Base-by-base conservation (phyloP, 1,284 basidiomycete species). In the Gymnopus androsaceus region DNA sequence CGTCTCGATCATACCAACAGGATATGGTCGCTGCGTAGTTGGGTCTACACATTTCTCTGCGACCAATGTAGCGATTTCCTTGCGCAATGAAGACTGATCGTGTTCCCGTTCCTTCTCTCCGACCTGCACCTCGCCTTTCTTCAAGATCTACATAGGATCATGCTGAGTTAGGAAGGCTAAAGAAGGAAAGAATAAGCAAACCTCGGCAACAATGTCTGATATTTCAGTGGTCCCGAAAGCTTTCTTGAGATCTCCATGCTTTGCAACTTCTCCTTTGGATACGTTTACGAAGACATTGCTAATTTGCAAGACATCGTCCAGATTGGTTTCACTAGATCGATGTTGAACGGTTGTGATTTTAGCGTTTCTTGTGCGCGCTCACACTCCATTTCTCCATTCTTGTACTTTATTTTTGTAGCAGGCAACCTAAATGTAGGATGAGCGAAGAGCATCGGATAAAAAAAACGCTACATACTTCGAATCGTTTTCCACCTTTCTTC, bases 351-450 rank as follows among this genome's bases (percentile, higher is more conserved):
- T 23, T 8, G 3, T 34, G 25, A 14, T 11, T 45, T 21, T 33
- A 23, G 47, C 27, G 50, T 11, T 23, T 38, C 5, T 9, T n/a
- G n/a, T 42, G 21, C 25, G 41, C 11, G 77, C 86, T 69, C 70
- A 92, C 88, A 96, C 90, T 59, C 94, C 94, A 53, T 85, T 93
- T 55, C 96, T 79, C 86, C 91, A 99, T 73, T 98, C 95, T 63
- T 95, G 91, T 19, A 98, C 96, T 76, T 98, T 98, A 77, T 99
- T 99, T 80, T 98, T 98, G 78, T 98, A 98, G 73, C 95, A 98
- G 46, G 96, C 96, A 64, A 99, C 92, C 92, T 50, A 23, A 25
- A 36, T 37, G 27, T 19, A 14, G 14, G 53, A 53, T 51, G 38
- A 27, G 17, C 17, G 52, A 38, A 37, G 58, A 44, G 21, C 6